Base-by-base conservation (phyloP, 345 rosid genomes). In the Acer yangbiense region DNA sequence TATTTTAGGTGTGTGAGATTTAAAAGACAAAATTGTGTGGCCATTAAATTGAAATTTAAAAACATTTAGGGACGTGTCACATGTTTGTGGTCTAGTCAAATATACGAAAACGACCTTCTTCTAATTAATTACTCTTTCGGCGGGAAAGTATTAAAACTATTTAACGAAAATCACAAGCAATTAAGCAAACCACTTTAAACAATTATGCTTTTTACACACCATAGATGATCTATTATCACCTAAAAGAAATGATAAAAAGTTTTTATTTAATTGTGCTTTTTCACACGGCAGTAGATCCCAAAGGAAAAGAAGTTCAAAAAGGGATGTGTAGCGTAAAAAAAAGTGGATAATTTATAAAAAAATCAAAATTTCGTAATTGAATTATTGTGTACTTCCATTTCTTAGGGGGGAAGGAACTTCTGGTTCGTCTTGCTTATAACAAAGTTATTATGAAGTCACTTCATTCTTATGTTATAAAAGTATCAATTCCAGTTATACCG, bases 81-180 rank as follows among this genome's bases (percentile, higher is more conserved):
- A 5, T 67, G 18, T 41, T 16, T 7, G 13, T 48, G 43, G 7
- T 39, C 2, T 16, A 41, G 66, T 76, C 67, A 76, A 76, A 76
- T 27, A 43, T 35, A 25, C 35, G 77, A 73, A 67, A 27, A 55
- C 21, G 73, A 79, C 74, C 7, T 43, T 18, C 9, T 10, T 18
- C 9, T 10, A 16, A 50, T 18, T 48, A 7, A 3, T 10, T 32
- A 10, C n/a, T 13, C 71, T 71, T 82, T 82, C 75, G 85, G 80
- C 80, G 82, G 72, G 75, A 62, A 81, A 73, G 17, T 55, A 8
- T 7, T 0, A 1, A 68, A 21, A 23, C 13, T 46, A 46, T 8
- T 17, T 7, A 7, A 14, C 57, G 55, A 61, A 75, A 75, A 65
- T 54, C 7, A 3, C 21, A 66, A 66, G 35, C 63, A 32, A 64